Conservation (phyloP, 352 stramenopile genomes). For the Aphanomyces cochlioides region DNA sequence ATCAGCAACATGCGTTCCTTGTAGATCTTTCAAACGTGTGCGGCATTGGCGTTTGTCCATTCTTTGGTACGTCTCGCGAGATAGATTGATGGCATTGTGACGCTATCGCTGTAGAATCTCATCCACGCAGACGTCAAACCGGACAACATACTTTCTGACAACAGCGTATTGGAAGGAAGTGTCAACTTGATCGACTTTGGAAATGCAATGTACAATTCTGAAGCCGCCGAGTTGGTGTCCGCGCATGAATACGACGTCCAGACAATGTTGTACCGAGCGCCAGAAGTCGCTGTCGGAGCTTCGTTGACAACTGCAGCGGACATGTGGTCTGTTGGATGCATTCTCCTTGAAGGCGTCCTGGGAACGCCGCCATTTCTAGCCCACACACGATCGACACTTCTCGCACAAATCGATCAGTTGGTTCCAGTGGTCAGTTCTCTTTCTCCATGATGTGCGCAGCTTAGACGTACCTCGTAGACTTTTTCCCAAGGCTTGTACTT, state of each 20-base stretch:
- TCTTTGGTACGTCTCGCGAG: slow-evolving; percentile 32
- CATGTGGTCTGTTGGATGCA: slow-evolving; percentile 75
- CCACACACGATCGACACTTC: slow-evolving; percentile 1
- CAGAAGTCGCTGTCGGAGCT: slow-evolving; percentile 60
- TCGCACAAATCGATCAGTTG: slow-evolving; percentile 26
- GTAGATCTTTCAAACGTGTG: slow-evolving; percentile 63
- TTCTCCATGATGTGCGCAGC: background rate
- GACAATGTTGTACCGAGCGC: slow-evolving; percentile 65
- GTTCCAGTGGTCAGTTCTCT: background rate
- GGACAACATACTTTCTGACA: slow-evolving; percentile 53
- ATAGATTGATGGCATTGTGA: background rate
- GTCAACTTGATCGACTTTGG: slow-evolving; percentile 77
- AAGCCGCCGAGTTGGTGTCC: slow-evolving; percentile 37
- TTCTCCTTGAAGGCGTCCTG: slow-evolving; percentile 59
- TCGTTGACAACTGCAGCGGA: slow-evolving; percentile 60
- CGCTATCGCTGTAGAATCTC: slow-evolving; percentile 36
- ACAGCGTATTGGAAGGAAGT: background rate
- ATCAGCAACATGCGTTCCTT: slow-evolving; percentile 16
- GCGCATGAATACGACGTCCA: slow-evolving; percentile 62
- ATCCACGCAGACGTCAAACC: slow-evolving; percentile 77
- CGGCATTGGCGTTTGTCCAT: slow-evolving; percentile 59
- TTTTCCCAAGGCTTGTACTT: slow-evolving; percentile 7
- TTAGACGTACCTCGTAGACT: background rate
- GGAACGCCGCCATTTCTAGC: slow-evolving; percentile 55
- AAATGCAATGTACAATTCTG: slow-evolving; percentile 50